A percentile compares a stretch with the other conserved stretches of the same genome.
Conservation (phyloP, 371 early-diverging fungal species). For the Actinomucor elegans region DNA sequence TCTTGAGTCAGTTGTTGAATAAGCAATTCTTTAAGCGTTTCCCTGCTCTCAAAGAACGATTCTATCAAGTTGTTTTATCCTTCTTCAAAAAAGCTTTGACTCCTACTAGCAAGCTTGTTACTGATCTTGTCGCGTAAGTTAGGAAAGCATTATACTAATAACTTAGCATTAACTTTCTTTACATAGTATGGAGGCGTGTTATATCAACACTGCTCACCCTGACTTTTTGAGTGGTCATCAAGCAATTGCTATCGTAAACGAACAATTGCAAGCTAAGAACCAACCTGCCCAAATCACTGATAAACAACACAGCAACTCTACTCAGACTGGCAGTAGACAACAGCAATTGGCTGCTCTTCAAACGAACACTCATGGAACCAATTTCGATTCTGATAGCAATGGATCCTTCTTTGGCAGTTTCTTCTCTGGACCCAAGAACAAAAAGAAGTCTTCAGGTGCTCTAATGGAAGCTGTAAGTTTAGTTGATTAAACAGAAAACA, state of each 20-base stretch:
- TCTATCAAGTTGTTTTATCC: constrained; percentile 86
- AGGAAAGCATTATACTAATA: no score
- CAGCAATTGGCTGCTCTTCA: constrained; percentile 17
- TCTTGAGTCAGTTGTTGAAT: constrained; percentile 83
- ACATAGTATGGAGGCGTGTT: constrained; percentile 94
- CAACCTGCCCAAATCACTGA: constrained; percentile 44
- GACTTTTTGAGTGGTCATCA: constrained; percentile 97
- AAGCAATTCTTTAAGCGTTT: constrained; percentile 92
- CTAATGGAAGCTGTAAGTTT: constrained; percentile 71
- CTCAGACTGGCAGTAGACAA: constrained; percentile 2
- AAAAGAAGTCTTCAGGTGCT: constrained; percentile 31
- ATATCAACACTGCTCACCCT: constrained; percentile 98
- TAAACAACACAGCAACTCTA: background rate
- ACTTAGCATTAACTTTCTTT: no score
- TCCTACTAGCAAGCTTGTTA: constrained; percentile 93
- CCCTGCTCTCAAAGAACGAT: constrained; percentile 88
- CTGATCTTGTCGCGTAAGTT: constrained; percentile 86
- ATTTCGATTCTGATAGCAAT: constrained; percentile 2
- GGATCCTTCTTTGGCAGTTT: constrained; percentile 95
- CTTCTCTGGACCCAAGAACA: constrained; percentile 80
- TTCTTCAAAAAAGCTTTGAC: constrained; percentile 86
- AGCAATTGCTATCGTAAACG: constrained; percentile 91
- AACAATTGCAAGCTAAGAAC: constrained; percentile 58
- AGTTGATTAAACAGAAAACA: no score
- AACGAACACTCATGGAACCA: background rate